Conservation (phyloP, 257 asterid genomes). For the Petunia secreta region DNA sequence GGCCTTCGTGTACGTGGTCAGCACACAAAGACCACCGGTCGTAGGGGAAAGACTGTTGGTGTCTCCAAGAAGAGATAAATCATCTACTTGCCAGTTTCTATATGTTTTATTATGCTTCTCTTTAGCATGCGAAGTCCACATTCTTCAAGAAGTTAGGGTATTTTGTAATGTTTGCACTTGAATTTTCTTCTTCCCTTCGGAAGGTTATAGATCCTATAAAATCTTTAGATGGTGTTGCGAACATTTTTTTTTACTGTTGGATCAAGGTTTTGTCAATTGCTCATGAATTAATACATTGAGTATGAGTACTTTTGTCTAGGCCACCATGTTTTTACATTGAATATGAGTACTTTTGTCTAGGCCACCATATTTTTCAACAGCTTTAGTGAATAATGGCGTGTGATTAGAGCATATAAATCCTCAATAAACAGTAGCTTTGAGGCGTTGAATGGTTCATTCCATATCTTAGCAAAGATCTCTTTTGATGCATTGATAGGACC, state of each 20-base stretch:
- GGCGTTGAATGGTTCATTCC: not conserved
- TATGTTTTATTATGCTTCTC: not conserved
- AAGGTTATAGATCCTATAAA: not conserved
- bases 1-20: slow-evolving; percentile 96
- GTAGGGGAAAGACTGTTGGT: slow-evolving; percentile 97
- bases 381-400: no score
- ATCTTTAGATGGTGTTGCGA: not conserved
- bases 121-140: not conserved
- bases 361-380: not conserved
- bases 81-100: not conserved
- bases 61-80: slow-evolving; percentile 88
- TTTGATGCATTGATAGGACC: not conserved
- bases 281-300: not conserved
- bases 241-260: not conserved
- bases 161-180: slow-evolving; percentile 14
- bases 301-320: not conserved
- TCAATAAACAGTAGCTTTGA: not conserved
- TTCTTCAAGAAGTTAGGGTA: not conserved
- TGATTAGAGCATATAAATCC: not conserved
- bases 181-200: not conserved
- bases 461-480: not conserved
- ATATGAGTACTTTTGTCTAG: not conserved
- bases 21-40: slow-evolving; percentile 95
- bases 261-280: not conserved
- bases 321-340: not conserved